A percentile compares a stretch with the other conserved stretches of the same genome.
Evolutionary conservation across 164 flowering plant species (phyloP).

Genomic region (Vitis rupestris): DNA sequence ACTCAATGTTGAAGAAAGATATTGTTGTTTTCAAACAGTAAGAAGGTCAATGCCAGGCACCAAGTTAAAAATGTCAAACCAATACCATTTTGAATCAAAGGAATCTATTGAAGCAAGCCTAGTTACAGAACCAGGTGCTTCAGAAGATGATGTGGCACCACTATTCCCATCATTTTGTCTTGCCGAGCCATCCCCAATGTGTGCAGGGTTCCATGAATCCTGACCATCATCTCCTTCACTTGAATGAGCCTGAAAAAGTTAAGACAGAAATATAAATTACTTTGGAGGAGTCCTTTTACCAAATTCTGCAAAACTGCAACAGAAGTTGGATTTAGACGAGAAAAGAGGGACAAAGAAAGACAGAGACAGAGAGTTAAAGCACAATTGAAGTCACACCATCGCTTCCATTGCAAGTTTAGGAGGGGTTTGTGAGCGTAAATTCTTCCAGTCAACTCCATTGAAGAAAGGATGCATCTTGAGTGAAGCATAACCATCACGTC

Average conservation of each 20-base stretch:
- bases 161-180: conserved; percentile 44
- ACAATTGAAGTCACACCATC: conserved; percentile 30
- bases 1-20: too few species aligned
- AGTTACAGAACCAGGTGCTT: conserved; percentile 55
- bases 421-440: conserved; percentile 54
- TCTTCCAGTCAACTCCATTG: conserved; percentile 76
- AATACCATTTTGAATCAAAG: conserved; percentile 95
- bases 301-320: background rate
- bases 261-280: background rate
- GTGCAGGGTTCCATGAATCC: conserved; percentile 77
- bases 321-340: background rate
- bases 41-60: background rate
- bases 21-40: too few species aligned
- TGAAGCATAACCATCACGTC: conserved; percentile 80
- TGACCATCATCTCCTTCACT: conserved; percentile 48
- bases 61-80: background rate
- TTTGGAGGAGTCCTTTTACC: background rate
- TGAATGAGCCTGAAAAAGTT: conserved; percentile 27
- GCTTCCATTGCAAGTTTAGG: conserved; percentile 70
- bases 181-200: conserved; percentile 61
- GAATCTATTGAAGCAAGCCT: conserved; percentile 97
- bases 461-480: conserved; percentile 92
- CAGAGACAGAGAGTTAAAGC: background rate
- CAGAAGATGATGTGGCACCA: conserved; percentile 64
- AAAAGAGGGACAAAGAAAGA: background rate